Base-by-base conservation (phyloP, 768 basidiomycete genomes). In the Coprinopsis strossmayeri region DNA sequence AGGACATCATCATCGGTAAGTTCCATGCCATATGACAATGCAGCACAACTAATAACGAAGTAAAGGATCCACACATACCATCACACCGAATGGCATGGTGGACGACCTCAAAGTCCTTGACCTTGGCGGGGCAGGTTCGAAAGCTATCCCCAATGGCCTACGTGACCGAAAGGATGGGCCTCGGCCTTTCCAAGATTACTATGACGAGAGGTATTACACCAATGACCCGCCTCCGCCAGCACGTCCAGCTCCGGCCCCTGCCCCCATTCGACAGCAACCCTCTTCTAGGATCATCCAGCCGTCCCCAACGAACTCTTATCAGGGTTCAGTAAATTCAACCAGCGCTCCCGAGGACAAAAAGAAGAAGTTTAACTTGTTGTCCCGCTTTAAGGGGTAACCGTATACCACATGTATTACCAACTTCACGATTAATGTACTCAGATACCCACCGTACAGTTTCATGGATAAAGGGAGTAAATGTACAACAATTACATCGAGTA, bases 1-100 rank as follows among this genome's bases (percentile, higher is more conserved):
- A 87, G 64, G 96, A 99, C 57, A 78, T 98, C 45, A 88, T 82
- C 65, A 88, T 99, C 49, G 96, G 95, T 95, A 57, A 53, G 57
- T 2, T 52, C 34, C 11, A 17, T 27, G 10, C 37, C 20, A 17
- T 34, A n/a, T 38, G 21, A 21, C 26, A 13, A 15, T 21, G 5
- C 44, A 24, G 45, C 20, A 13, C 13, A 17, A 24, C 18, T 28
- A n/a, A n/a, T n/a, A 35, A 30, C 21, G 25, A 17, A 28, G 11
- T 17, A 23, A 24, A 95, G 95, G 96, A 23, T 95, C 96, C 3
- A 94, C 92, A 3, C 92, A 98, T 62, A 71, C 82, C 7, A 57
- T 84, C 46, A 92, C 90, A 1, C 94, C 96, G 1, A 81, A 83
- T 28, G 70, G 80, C 23, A 95, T 96, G 61, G 69, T 94, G 41